Conservation (phyloP, 2,329 filamentous ascomycete species). For the Fusarium annulatum region DNA sequence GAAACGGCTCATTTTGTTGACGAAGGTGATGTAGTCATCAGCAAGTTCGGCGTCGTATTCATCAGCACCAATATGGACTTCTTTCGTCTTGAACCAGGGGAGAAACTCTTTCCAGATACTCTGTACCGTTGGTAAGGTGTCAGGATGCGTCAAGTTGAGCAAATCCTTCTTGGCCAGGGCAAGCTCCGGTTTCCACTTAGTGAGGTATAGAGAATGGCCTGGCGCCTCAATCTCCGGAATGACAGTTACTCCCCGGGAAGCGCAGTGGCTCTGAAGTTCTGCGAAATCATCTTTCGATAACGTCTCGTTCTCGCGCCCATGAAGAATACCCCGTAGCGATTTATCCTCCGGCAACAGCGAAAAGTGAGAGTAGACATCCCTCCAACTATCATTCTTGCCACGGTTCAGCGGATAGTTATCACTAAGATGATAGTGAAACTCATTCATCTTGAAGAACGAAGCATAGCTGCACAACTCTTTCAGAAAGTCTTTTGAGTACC, state of each 20-base stretch:
- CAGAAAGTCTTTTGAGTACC: constrained; percentile 22
- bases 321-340: neutral
- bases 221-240: constrained; percentile 15
- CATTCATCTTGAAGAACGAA: constrained; percentile 31
- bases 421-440: constrained; percentile 24
- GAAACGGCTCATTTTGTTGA: constrained; percentile 22
- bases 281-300: constrained; percentile 1
- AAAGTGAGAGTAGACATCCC: constrained; percentile 18
- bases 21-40: constrained; percentile 22
- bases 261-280: constrained; percentile 3
- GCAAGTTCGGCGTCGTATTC: constrained; percentile 22
- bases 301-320: constrained; percentile 18
- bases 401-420: constrained; percentile 26
- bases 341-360: constrained; percentile 3
- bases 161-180: constrained; percentile 11
- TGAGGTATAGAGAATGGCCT: constrained; percentile 13
- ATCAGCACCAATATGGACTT: constrained; percentile 19
- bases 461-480: constrained; percentile 21
- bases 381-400: constrained; percentile 25
- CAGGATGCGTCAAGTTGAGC: neutral
- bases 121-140: constrained; percentile 7
- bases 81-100: constrained; percentile 12
- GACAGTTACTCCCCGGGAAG: constrained; percentile 6
- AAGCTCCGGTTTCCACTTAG: constrained; percentile 23
- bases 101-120: constrained; percentile 19